phyloP scores from a whole-genome alignment of 331 rosid species.

The Malus hybrid region DNA sequence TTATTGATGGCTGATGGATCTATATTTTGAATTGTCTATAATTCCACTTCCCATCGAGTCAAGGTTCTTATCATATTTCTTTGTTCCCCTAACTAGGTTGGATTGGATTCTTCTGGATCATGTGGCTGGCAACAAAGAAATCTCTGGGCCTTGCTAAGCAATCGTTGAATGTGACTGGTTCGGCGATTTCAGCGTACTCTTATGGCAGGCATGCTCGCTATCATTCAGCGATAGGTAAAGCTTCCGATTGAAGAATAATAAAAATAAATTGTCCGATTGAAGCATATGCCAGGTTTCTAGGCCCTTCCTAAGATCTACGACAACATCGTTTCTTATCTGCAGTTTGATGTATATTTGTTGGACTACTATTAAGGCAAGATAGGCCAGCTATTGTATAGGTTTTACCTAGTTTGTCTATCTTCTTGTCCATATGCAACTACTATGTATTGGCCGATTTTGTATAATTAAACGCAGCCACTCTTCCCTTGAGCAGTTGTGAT shows the following conservation, averaged over 20 bases:
- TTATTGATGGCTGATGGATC: background rate
- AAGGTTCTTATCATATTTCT: background rate
- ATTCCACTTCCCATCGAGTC: background rate
- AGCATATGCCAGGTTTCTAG: background rate
- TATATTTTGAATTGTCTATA: background rate
- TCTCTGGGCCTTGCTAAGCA: conserved; percentile 50
- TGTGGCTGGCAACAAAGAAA: conserved; percentile 54
- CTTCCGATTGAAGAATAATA: conserved; percentile 3
- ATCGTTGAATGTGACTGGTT: conserved; percentile 37
- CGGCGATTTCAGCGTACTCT: conserved; percentile 54
- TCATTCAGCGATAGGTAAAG: background rate
- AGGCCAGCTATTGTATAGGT: background rate
- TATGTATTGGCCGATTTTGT: background rate
- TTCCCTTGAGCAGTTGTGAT: background rate
- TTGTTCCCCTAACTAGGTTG: conserved; percentile 43
- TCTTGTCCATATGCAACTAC: background rate
- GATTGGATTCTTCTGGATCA: conserved; percentile 58
- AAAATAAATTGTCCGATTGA: background rate
- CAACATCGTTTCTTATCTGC: background rate
- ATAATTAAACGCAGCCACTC: background rate
- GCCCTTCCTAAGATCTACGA: background rate
- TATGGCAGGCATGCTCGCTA: conserved; percentile 36
- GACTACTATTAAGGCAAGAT: background rate
- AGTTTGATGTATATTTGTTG: background rate
- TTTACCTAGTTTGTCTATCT: background rate